A percentile compares a stretch with the other conserved stretches of the same genome.
Evolutionary conservation across 441 rosid species (phyloP).

Genomic region (Cnidoscolus chayamansa): DNA sequence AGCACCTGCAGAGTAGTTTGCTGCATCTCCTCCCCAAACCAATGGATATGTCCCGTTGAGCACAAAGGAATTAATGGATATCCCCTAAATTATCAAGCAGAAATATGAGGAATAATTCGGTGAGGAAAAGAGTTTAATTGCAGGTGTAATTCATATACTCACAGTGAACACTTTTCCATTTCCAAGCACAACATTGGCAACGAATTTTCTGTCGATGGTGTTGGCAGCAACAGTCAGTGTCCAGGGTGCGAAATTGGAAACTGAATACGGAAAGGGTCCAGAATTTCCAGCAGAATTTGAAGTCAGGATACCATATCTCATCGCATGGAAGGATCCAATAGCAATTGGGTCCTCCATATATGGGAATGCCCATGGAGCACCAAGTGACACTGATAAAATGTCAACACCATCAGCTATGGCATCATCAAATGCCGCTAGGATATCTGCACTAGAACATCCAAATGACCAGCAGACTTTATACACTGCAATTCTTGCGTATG

Average conservation of each 20-base stretch:
- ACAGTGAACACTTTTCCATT: slow-evolving; percentile 55
- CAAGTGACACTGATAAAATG: slow-evolving; percentile 65
- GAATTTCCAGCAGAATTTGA: slow-evolving; percentile 75
- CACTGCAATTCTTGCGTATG: slow-evolving; percentile 39
- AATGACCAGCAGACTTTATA: slow-evolving; percentile 47
- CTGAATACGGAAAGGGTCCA: slow-evolving; percentile 51
- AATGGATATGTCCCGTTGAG: slow-evolving; percentile 35
- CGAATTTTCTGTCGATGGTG: slow-evolving; percentile 75
- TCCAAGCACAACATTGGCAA: slow-evolving; percentile 58
- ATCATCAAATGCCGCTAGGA: slow-evolving; percentile 47
- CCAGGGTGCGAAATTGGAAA: slow-evolving; percentile 70
- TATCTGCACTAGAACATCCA: slow-evolving; percentile 36
- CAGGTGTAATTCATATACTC: slow-evolving; percentile 5
- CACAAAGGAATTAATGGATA: slow-evolving; percentile 40
- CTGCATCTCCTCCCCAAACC: slow-evolving; percentile 50
- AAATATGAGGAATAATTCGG: neutral
- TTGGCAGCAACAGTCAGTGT: slow-evolving; percentile 75
- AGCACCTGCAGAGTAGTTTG: slow-evolving; percentile 38
- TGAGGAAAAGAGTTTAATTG: neutral
- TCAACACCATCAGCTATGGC: slow-evolving; percentile 64
- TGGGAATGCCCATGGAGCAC: slow-evolving; percentile 29
- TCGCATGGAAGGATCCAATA: slow-evolving; percentile 74
- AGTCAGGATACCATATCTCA: slow-evolving; percentile 57
- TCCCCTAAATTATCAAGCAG: slow-evolving; percentile 23
- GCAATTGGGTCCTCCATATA: slow-evolving; percentile 56